These are phyloP conservation scores for Phytophthora pisi DNA, from an alignment of 352 stramenopile species.

Conservation along the genomic window DNA sequence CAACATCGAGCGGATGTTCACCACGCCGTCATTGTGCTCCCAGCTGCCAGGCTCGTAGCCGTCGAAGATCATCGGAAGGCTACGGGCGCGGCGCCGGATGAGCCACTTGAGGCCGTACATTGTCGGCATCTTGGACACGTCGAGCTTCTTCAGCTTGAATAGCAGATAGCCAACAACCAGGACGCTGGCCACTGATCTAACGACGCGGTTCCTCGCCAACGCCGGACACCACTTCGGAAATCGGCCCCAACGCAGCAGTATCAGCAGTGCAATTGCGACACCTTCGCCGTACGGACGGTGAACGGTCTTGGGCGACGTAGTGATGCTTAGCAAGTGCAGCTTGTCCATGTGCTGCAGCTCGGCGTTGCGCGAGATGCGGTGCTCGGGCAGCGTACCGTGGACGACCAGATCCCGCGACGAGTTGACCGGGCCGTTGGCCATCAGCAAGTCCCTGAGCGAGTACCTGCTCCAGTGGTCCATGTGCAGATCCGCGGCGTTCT, in stretches of 20 bases:
- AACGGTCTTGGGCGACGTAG: constrained; percentile 58
- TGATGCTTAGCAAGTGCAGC: constrained; percentile 70
- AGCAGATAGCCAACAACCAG: constrained; percentile 37
- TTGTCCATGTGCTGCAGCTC: constrained; percentile 65
- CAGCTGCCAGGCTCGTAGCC: constrained; percentile 64
- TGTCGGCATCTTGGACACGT: constrained; percentile 69
- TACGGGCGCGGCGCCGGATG: constrained; percentile 54
- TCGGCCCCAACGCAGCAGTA: constrained; percentile 30
- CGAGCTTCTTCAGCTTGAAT: constrained; percentile 49
- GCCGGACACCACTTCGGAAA: constrained; percentile 31
- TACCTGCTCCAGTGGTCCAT: constrained; percentile 63
- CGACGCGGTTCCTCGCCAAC: constrained; percentile 11
- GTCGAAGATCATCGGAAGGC: constrained; percentile 63
- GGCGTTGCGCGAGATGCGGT: constrained; percentile 54
- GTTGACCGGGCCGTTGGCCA: constrained; percentile 41
- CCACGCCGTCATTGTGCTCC: constrained; percentile 76
- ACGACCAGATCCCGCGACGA: constrained; percentile 50
- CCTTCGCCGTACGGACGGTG: constrained; percentile 46
- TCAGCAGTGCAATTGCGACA: constrained; percentile 16
- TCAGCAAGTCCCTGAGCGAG: constrained; percentile 42
- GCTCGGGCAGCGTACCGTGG: constrained; percentile 54
- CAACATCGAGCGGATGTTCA: constrained; percentile 81
- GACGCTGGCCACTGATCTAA: constrained; percentile 19
- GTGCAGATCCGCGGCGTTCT: constrained; percentile 48
- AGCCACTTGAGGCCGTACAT: constrained; percentile 69